Percentiles rank a stretch among this genome's conserved stretches.
Conservation (phyloP, 805 yeast species). For the Wickerhamia fluorescens region DNA sequence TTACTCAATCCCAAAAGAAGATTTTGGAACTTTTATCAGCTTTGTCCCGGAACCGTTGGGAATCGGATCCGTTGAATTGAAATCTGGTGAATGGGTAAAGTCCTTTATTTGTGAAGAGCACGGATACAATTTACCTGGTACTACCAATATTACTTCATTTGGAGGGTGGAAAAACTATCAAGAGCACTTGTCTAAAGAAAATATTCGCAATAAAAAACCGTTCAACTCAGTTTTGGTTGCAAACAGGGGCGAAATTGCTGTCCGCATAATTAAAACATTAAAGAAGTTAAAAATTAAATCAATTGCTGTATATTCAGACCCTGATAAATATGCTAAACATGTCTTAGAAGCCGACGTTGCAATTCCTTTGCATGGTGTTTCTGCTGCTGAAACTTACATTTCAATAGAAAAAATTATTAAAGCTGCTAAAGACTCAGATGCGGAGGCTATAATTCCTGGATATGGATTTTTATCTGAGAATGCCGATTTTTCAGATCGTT, state of each 20-base stretch:
- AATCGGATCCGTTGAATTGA: conserved; percentile 85
- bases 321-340: conserved; percentile 84
- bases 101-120: conserved; percentile 92
- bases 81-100: conserved; percentile 76
- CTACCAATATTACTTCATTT: conserved; percentile 72
- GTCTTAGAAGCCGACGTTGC: conserved; percentile 78
- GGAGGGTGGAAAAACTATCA: conserved; percentile 85
- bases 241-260: conserved; percentile 97
- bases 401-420: conserved; percentile 75
- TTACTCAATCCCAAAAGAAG: conserved; percentile 71
- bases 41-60: conserved; percentile 95
- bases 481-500: conserved; percentile 90
- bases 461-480: conserved; percentile 95
- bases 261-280: conserved; percentile 82
- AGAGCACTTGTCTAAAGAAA: conserved; percentile 23
- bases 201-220: conserved; percentile 43
- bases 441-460: conserved; percentile 97
- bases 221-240: conserved; percentile 87
- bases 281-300: conserved; percentile 72
- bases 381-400: conserved; percentile 89
- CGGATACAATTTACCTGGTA: conserved; percentile 68
- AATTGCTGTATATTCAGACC: conserved; percentile 86
- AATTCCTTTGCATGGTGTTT: conserved; percentile 67
- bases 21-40: conserved; percentile 74
- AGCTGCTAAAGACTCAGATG: conserved; percentile 77